Evolutionary conservation across 2,329 filamentous ascomycete genomes (phyloP), one percentile per base, ranked within the genome.

Genomic region (Calonectria leucothoes): DNA sequence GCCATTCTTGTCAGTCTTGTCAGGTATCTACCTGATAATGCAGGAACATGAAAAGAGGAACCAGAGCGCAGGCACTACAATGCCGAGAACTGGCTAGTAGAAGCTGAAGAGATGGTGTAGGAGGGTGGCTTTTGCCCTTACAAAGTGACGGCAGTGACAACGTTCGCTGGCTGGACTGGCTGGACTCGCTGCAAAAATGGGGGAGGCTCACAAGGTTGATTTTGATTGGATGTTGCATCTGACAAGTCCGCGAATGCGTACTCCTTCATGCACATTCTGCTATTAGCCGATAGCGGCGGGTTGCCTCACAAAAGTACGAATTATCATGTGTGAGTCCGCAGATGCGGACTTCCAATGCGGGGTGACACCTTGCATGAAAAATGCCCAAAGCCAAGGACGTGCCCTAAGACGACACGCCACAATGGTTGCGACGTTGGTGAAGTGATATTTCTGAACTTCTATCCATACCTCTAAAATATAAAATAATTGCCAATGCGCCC

Each of bases 401-500:
- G 35, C 55, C 55, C 55, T 61, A 39, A 39, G 6, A 29, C 27
- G 23, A 6, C 35, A 15, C 17, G 35, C 10, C 6, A 39, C 17
- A 15, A 12, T 5, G 27, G 20, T 35, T 59, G 31, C 12, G 17
- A 20, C 2, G 1, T 17, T 27, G 14, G 15, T 4, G 3, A 5
- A 39, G 27, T 39, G 33, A 39, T 12, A 20, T 39, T 14, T 29
- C n/a, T 17, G 23, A 1, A 3, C 2, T 20, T 61, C 15, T 61
- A 20, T 39, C 29, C 7, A 27, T 39, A 12, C 2, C 2, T 2
- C 1, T 2, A 15, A 10, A 17, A 11, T 17, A 15, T 27, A 39
- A 6, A 4, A 2, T 4, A 8, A 39, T 39, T 0, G 25, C 12
- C 2, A 15, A 6, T 35, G 7, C 3, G 12, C 0, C 25, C 7